Conservation (phyloP, 2,329 filamentous ascomycete species). For the Hypoxylon sp. region DNA sequence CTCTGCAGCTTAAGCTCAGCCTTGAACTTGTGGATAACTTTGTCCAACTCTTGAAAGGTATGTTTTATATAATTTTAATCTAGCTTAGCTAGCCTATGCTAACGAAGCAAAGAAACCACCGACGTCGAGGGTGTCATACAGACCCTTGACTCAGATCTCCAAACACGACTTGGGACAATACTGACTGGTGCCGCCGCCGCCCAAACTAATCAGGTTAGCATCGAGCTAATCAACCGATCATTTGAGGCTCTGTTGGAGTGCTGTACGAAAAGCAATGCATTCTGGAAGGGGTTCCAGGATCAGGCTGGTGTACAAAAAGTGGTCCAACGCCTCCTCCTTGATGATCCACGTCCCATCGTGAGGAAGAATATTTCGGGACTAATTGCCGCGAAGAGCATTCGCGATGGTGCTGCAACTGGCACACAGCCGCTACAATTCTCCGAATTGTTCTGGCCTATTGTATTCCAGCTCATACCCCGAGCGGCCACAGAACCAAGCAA, state of each 20-base stretch:
- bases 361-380: conserved; percentile 49
- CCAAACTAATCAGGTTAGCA: conserved; percentile 39
- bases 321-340: conserved; percentile 50
- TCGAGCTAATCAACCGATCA: conserved; percentile 47
- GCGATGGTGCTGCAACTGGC: conserved; percentile 37
- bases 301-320: conserved; percentile 43
- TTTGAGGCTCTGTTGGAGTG: conserved; percentile 53
- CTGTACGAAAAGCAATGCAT: conserved; percentile 49
- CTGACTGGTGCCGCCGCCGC: conserved; percentile 35
- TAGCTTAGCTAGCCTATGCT: no score
- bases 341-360: conserved; percentile 49
- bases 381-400: conserved; percentile 41
- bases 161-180: conserved; percentile 39
- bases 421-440: conserved; percentile 52
- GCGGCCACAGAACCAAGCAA: conserved; percentile 46
- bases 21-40: conserved; percentile 66
- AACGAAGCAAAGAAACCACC: conserved; percentile 40
- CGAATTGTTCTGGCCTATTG: conserved; percentile 58
- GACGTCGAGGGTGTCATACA: conserved; percentile 31
- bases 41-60: conserved; percentile 63
- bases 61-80: conserved; percentile 22
- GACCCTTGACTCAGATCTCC: conserved; percentile 38
- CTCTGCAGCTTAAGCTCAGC: conserved; percentile 59
- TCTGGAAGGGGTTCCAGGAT: conserved; percentile 51
- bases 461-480: conserved; percentile 49